Conservation (phyloP, 2,329 filamentous ascomycete species). For the Ophiosphaerella herpotricha region DNA sequence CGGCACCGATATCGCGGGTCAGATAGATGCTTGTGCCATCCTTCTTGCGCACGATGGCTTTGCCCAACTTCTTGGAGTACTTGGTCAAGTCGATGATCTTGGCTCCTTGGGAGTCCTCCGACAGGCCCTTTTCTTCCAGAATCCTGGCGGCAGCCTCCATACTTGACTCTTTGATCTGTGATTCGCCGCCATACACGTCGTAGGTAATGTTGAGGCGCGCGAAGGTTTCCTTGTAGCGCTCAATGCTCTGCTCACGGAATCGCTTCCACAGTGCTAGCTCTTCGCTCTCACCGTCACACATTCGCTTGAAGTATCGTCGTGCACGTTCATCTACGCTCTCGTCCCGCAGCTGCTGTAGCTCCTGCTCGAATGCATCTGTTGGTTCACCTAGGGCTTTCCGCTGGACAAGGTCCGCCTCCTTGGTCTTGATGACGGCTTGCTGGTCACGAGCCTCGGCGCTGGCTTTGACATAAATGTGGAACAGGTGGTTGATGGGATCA, state of each 20-base stretch:
- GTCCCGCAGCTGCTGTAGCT: too few relatives aligned
- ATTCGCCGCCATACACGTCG: constrained; percentile 71
- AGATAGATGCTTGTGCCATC: constrained; percentile 71
- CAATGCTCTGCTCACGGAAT: constrained; percentile 57
- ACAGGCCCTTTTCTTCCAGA: constrained; percentile 64
- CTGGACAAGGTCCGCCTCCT: constrained; percentile 69
- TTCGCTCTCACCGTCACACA: constrained; percentile 65
- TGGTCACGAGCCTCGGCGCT: constrained; percentile 46
- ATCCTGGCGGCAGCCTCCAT: constrained; percentile 64
- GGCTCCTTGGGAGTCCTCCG: constrained; percentile 68
- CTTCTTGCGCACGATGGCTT: constrained; percentile 68
- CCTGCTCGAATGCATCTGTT: constrained; percentile 20
- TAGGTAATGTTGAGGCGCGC: constrained; percentile 67
- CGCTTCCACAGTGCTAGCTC: constrained; percentile 66
- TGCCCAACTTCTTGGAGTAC: constrained; percentile 70
- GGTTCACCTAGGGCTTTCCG: constrained; percentile 50
- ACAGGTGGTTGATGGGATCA: constrained; percentile 82
- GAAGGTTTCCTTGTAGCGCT: constrained; percentile 68
- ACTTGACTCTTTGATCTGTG: constrained; percentile 66
- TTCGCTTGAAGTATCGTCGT: constrained; percentile 70
- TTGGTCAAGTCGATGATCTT: constrained; percentile 72
- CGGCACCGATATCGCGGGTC: constrained; percentile 70
- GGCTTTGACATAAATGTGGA: constrained; percentile 80
- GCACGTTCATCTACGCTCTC: constrained; percentile 65
- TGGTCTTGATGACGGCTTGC: constrained; percentile 53